phyloP scores from a whole-genome alignment of 768 basidiomycete species.

The Lactarius quietus region DNA sequence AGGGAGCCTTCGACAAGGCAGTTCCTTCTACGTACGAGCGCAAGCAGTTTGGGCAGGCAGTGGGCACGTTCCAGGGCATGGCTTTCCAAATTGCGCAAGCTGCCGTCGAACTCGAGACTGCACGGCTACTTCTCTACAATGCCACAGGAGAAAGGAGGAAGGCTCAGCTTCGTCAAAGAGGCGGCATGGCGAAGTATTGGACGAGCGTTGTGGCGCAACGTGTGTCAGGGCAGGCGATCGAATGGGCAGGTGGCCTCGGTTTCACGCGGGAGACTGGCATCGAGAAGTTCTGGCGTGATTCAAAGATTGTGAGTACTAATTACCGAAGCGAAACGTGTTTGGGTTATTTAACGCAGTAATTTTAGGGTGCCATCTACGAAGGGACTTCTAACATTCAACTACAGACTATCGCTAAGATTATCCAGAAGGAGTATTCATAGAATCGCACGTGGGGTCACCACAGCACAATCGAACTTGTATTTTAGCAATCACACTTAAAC shows the following conservation, averaged over 20 bases:
- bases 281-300: slow-evolving; percentile 96
- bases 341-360: background rate
- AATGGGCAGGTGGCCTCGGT: slow-evolving; percentile 93
- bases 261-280: slow-evolving; percentile 93
- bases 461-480: background rate
- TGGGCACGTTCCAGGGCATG: slow-evolving; percentile 97
- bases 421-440: slow-evolving; percentile 81
- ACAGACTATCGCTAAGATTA: slow-evolving; percentile 90
- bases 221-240: slow-evolving; percentile 86
- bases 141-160: slow-evolving; percentile 94
- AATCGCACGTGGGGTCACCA: background rate
- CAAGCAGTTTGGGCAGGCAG: slow-evolving; percentile 88
- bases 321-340: background rate
- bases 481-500: background rate
- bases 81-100: slow-evolving; percentile 90
- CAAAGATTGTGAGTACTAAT: slow-evolving; percentile 75
- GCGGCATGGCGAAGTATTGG: slow-evolving; percentile 98
- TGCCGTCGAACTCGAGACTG: slow-evolving; percentile 85
- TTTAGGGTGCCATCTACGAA: slow-evolving; percentile 84
- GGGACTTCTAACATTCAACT: slow-evolving; percentile 98
- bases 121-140: slow-evolving; percentile 91
- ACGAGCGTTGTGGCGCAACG: slow-evolving; percentile 84
- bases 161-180: slow-evolving; percentile 84
- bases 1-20: slow-evolving; percentile 93
- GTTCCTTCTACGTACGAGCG: slow-evolving; percentile 96